These are phyloP conservation scores for Aspergillus ustus DNA, from an alignment of 2,329 filamentous ascomycete genomes.

Conservation along the genomic window DNA sequence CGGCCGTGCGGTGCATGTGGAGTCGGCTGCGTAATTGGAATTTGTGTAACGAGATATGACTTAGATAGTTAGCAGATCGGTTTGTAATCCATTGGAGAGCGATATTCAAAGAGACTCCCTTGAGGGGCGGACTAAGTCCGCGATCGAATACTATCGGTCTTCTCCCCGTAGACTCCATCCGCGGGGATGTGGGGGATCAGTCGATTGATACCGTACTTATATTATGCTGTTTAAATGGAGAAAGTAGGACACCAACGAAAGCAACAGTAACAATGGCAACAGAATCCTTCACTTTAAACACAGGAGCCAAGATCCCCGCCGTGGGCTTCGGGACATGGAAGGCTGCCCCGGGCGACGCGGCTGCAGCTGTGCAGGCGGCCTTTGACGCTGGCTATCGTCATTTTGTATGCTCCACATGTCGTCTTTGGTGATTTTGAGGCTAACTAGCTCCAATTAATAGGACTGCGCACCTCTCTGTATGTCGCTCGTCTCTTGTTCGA, in stretches of 20 bases:
- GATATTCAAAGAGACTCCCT: background rate
- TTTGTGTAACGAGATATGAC: background rate
- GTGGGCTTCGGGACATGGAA: conserved; percentile 38
- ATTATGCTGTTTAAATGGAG: background rate
- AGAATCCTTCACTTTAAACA: conserved; percentile 29
- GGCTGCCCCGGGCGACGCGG: conserved; percentile 3
- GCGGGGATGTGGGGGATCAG: background rate
- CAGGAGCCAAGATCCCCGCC: conserved; percentile 36
- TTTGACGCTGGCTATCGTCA: conserved; percentile 12
- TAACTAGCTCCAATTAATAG: background rate
- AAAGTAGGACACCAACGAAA: background rate
- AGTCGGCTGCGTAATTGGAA: background rate
- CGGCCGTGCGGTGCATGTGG: background rate
- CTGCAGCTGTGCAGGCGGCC: conserved; percentile 7
- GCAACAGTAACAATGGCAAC: conserved; percentile 1
- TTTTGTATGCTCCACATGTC: background rate
- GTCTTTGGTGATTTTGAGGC: background rate
- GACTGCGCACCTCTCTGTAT: conserved; percentile 14
- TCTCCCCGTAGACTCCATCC: background rate
- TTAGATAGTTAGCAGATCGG: background rate
- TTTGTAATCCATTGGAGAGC: background rate
- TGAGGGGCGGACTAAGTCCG: background rate
- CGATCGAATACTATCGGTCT: background rate
- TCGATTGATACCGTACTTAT: background rate
- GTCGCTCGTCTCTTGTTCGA: background rate